Evolutionary conservation across 1,139 yeast species (phyloP).

Genomic region (Yamadazyma epiphylla): DNA sequence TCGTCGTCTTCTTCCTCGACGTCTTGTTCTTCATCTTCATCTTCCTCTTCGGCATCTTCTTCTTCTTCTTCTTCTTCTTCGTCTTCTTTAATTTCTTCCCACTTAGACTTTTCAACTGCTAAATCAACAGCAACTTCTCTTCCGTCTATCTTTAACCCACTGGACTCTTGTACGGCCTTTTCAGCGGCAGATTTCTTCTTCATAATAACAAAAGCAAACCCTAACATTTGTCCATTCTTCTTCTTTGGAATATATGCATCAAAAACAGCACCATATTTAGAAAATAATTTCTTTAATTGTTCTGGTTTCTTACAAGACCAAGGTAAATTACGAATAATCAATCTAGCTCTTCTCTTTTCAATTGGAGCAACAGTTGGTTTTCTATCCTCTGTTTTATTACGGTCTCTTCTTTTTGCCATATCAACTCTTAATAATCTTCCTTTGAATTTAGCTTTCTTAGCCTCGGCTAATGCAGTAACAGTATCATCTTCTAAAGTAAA

Average conservation of each 20-base stretch:
- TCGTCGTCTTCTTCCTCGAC: conserved; percentile 25
- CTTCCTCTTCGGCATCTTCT: conserved; percentile 23
- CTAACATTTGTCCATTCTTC: conserved; percentile 85
- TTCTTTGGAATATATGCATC: conserved; percentile 90
- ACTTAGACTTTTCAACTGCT: conserved; percentile 83
- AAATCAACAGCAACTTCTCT: conserved; percentile 93
- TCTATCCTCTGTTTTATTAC: conserved; percentile 43
- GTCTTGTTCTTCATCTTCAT: conserved; percentile 21
- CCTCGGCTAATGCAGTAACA: conserved; percentile 61
- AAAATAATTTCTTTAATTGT: conserved; percentile 64
- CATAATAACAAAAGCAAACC: conserved; percentile 95
- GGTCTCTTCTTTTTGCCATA: conserved; percentile 86
- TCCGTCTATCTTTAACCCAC: conserved; percentile 79
- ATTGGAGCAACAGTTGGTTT: conserved; percentile 24
- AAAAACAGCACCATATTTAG: conserved; percentile 78
- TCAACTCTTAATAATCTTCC: conserved; percentile 72
- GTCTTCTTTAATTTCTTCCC: conserved; percentile 48
- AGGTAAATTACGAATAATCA: conserved; percentile 88
- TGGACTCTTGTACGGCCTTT: conserved; percentile 70
- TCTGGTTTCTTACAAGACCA: conserved; percentile 89
- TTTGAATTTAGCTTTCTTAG: conserved; percentile 65
- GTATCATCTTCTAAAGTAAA: conserved; percentile 87
- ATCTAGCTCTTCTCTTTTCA: conserved; percentile 72
- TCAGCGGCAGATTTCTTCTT: conserved; percentile 74
- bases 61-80: conserved; percentile 41